Conservation (phyloP, 2,329 filamentous ascomycete genomes). For the Arthrobotrys sinensis region DNA sequence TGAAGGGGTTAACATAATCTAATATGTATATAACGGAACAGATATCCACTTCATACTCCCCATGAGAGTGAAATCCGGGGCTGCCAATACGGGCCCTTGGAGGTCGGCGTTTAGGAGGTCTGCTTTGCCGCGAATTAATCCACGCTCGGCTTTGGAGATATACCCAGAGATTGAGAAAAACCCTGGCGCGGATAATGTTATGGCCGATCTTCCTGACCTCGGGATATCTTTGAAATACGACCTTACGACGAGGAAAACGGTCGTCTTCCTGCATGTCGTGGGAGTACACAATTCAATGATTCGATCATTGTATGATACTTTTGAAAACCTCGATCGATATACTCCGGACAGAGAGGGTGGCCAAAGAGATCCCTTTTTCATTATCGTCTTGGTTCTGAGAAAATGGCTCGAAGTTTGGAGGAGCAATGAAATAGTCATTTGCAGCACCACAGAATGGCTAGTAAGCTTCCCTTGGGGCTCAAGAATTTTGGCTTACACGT, state of each 20-base stretch:
- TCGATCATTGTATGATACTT: neutral
- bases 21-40: too few species aligned
- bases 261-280: neutral
- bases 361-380: slow-evolving; percentile 2
- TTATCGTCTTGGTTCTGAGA: neutral
- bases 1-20: too few species aligned
- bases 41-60: too few species aligned
- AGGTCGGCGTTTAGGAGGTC: too few species aligned
- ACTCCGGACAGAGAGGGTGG: neutral
- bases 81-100: too few species aligned
- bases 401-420: neutral
- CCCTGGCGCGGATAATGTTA: neutral
- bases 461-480: neutral
- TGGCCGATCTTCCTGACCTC: neutral
- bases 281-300: neutral
- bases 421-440: neutral
- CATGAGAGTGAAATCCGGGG: too few species aligned
- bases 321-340: neutral
- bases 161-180: neutral
- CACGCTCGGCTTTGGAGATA: neutral
- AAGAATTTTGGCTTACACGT: too few species aligned
- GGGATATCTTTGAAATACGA: neutral
- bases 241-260: neutral
- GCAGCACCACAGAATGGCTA: neutral
- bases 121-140: too few species aligned